Conservation (phyloP, 768 basidiomycete genomes). For the Boletus reticuloceps region DNA sequence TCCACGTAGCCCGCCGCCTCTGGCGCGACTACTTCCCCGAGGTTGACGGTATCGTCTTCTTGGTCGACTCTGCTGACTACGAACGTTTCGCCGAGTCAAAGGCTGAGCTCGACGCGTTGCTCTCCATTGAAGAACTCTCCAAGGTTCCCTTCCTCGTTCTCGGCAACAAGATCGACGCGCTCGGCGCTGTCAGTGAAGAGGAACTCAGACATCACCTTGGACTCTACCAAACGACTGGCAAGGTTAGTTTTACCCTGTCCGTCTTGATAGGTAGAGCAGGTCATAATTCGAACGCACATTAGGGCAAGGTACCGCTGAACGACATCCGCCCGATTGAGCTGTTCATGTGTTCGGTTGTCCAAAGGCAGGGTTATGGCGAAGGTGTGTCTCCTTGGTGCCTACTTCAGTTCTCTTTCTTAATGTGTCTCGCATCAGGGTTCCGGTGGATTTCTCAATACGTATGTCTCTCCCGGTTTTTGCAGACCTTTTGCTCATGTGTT, state of each 20-base stretch:
- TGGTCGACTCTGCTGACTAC: constrained; percentile 95
- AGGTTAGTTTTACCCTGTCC: constrained; percentile 49
- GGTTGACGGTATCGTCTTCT: constrained; percentile 97
- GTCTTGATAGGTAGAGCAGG: background rate
- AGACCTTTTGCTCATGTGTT: constrained; percentile 4
- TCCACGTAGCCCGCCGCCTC: constrained; percentile 77
- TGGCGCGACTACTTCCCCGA: constrained; percentile 99
- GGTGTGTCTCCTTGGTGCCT: constrained; percentile 42
- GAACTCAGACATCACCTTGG: constrained; percentile 94
- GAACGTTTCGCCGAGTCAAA: constrained; percentile 97
- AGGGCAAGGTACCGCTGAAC: constrained; percentile 96
- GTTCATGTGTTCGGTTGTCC: constrained; percentile 99
- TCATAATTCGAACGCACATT: constrained; percentile 6
- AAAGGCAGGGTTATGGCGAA: constrained; percentile 98
- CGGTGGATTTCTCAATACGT: constrained; percentile 98
- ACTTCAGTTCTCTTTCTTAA: constrained; percentile 3
- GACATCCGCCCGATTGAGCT: constrained; percentile 98
- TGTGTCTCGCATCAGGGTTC: constrained; percentile 56
- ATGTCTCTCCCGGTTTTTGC: constrained; percentile 27
- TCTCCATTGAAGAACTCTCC: constrained; percentile 91
- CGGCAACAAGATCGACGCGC: constrained; percentile 99
- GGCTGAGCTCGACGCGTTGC: constrained; percentile 93
- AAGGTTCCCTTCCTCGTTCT: constrained; percentile 98
- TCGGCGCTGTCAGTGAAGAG: constrained; percentile 95
- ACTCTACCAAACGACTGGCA: constrained; percentile 98